These are phyloP conservation scores for Dioszegia hungarica DNA, from an alignment of 768 basidiomycete genomes.

Conservation along the genomic window DNA sequence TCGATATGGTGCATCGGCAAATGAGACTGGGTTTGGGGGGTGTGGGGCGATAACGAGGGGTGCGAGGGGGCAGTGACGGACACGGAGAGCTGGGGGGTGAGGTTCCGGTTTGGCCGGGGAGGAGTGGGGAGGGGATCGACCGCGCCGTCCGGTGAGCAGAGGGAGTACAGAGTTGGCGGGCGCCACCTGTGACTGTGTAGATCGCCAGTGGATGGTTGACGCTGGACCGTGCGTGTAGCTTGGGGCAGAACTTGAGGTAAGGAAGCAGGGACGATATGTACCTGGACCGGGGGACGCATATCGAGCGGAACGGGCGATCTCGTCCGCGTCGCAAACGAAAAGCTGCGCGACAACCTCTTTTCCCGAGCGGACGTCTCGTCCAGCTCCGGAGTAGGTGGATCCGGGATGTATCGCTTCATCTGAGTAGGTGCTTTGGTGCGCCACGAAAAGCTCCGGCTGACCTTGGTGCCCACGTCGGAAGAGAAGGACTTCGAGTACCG, in stretches of 20 bases:
- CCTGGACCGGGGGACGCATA: neutral
- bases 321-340: neutral
- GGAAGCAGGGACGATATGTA: neutral
- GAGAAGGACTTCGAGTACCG: constrained; percentile 3
- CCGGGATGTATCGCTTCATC: neutral
- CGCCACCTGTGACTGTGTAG: constrained; percentile 7
- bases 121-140: constrained; percentile 24
- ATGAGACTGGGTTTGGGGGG: neutral
- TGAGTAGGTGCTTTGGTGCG: neutral
- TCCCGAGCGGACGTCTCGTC: neutral
- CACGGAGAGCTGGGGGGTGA: neutral
- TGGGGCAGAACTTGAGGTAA: neutral
- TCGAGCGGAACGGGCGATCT: neutral
- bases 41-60: too few relatives aligned
- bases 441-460: neutral
- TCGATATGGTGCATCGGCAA: too few relatives aligned
- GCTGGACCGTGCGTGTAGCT: neutral
- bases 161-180: constrained; percentile 12
- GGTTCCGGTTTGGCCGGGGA: neutral
- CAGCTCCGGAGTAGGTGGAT: too few relatives aligned
- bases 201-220: constrained; percentile 4
- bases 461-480: neutral
- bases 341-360: neutral
- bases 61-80: too few relatives aligned
- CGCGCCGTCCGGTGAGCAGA: constrained; percentile 30